Evolutionary conservation across 1,139 yeast genomes (phyloP).

Genomic region (Scheffersomyces illinoinensis): DNA sequence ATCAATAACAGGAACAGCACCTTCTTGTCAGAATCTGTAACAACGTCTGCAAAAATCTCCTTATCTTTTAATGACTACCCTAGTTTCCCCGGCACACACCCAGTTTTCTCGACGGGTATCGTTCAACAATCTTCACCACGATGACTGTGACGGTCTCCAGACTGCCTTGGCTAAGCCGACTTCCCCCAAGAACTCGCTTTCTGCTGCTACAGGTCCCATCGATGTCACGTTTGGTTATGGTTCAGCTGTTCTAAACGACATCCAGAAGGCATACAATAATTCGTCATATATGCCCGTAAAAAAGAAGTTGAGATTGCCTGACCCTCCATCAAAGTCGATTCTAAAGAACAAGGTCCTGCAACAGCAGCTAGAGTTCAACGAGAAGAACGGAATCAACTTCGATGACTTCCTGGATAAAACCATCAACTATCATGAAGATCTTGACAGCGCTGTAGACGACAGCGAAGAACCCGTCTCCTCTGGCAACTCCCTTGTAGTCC

Average conservation of each 20-base stretch:
- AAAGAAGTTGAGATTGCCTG: slow-evolving; percentile 22
- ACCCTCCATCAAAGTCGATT: slow-evolving; percentile 42
- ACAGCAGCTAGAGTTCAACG: slow-evolving; percentile 29
- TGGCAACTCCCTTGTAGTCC: background rate
- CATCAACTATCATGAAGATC: slow-evolving; percentile 24
- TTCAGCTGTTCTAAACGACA: slow-evolving; percentile 12
- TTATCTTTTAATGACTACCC: background rate
- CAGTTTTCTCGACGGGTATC: slow-evolving; percentile 40
- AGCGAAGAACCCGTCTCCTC: slow-evolving; percentile 8
- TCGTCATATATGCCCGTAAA: slow-evolving; percentile 9
- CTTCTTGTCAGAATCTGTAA: background rate
- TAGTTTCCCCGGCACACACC: slow-evolving; percentile 2
- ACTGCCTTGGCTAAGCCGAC: background rate
- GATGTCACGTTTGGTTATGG: slow-evolving; percentile 15
- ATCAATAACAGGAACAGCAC: too few species aligned
- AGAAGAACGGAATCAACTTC: slow-evolving; percentile 5
- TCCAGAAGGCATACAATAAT: slow-evolving; percentile 14
- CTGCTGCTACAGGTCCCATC: slow-evolving; percentile 1
- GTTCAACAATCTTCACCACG: slow-evolving; percentile 44
- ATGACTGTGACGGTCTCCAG: slow-evolving; percentile 12
- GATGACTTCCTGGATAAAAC: slow-evolving; percentile 13
- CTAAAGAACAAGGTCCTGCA: slow-evolving; percentile 39
- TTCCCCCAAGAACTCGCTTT: slow-evolving; percentile 1
- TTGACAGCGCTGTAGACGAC: slow-evolving; percentile 12
- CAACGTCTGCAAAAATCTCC: background rate